Percentiles rank a stretch among this genome's conserved stretches.
Evolutionary conservation across 202 grass and related monocot genomes (phyloP).

Genomic region (Sporobolus alterniflorus): DNA sequence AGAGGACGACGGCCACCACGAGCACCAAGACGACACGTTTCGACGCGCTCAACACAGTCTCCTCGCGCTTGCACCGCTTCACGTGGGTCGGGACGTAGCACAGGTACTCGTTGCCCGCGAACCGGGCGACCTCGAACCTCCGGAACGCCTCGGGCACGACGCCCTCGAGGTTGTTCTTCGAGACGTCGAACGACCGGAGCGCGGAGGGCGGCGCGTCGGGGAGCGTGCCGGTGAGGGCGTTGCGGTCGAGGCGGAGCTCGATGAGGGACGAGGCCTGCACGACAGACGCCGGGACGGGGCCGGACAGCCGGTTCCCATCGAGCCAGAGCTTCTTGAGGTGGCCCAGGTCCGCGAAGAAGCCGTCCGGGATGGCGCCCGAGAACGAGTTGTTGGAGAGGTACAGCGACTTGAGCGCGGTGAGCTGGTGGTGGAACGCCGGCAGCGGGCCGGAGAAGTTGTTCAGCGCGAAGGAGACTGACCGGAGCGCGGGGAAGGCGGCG

Average conservation of each 20-base stretch:
- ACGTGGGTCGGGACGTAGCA: constrained; percentile 41
- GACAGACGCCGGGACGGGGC: constrained; percentile 63
- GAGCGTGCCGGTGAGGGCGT: constrained; percentile 59
- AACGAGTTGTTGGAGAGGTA: constrained; percentile 80
- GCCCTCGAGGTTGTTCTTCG: constrained; percentile 71
- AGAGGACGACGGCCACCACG: constrained; percentile 11
- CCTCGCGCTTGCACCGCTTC: constrained; percentile 41
- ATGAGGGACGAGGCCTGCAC: constrained; percentile 51
- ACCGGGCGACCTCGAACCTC: constrained; percentile 60
- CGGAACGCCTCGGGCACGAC: constrained; percentile 57
- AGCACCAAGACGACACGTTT: constrained; percentile 12
- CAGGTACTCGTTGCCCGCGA: constrained; percentile 62
- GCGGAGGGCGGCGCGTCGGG: constrained; percentile 36
- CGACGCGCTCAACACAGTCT: neutral
- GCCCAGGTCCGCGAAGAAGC: constrained; percentile 62
- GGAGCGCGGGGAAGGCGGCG: constrained; percentile 47
- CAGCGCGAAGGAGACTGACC: constrained; percentile 57
- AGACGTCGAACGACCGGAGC: constrained; percentile 67
- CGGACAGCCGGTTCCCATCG: constrained; percentile 59
- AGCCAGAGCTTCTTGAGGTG: constrained; percentile 94
- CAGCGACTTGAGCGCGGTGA: constrained; percentile 70
- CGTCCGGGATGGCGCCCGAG: constrained; percentile 57
- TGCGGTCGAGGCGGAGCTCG: constrained; percentile 76
- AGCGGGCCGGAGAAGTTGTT: constrained; percentile 78
- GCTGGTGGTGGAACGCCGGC: constrained; percentile 65